Evolutionary conservation across 2,329 filamentous ascomycete genomes (phyloP), one percentile per base, ranked within the genome.

Genomic region (Chaetomiaceae sp.): DNA sequence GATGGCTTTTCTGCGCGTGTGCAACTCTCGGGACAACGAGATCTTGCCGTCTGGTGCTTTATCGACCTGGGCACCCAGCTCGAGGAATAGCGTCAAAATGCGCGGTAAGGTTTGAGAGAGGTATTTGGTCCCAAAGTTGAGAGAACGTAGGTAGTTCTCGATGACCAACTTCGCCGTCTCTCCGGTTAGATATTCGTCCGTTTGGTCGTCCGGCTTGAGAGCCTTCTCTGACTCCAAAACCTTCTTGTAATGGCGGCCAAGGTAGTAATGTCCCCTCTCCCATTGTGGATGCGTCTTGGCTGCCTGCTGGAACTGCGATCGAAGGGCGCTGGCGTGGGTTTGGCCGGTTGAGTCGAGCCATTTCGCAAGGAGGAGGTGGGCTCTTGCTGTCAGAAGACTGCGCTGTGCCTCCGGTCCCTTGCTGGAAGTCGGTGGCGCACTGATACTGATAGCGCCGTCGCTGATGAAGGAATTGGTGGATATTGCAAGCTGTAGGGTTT

Each of bases 201-300:
- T 85, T 68, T 96, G 90, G 58, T 91, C 90, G 25, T 86, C 81
- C 16, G 81, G 75, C 33, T 86, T 84, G 48, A 95, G 80, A 2
- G 80, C 75, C 68, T 90, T 91, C 67, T 97, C 90, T 0, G 90
- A 89, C 63, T 97, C 92, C 3, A 96, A 75, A 4, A 97, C 80
- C 69, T 96, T 99, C 68, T 96, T 95, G 77, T 99, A 99, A 70
- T 97, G 90, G 42, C 92, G 90, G 5, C 94, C 94, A 9, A 99
- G 80, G 67, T 96, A 96, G 68, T 97, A 99, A 66, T 97, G 92
- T 0, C 90, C 91, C 69, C 96, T 97, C 67, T 99, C 94, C 91
- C 92, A 99, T 47, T 82, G 82, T 5, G 76, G 72, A 62, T 77
- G 75, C 1, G 81, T 84, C 65, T 80, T 84, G n/a, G 87, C 82